Percentiles rank a stretch among this genome's conserved stretches.
Evolutionary conservation across 2,329 filamentous ascomycete genomes (phyloP).

Genomic region (Tolypocladium tundrense): DNA sequence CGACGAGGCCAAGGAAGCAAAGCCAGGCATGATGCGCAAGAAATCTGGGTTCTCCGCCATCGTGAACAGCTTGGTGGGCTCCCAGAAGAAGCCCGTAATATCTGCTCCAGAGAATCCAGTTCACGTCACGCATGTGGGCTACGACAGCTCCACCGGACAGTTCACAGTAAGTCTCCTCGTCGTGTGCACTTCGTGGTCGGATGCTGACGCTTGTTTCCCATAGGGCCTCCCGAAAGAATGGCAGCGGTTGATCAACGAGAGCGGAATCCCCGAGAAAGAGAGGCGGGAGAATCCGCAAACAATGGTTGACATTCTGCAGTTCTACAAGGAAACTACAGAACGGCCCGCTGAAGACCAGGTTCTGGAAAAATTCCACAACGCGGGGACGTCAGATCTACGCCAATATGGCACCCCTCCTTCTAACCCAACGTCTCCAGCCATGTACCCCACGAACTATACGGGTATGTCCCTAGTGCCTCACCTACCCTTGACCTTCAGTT

Average conservation of each 20-base stretch:
- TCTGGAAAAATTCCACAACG: conserved; percentile 94
- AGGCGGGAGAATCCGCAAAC: conserved; percentile 92
- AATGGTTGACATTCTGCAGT: conserved; percentile 89
- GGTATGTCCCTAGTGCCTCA: conserved; percentile 55
- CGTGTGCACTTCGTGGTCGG: not conserved
- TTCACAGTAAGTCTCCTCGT: conserved; percentile 63
- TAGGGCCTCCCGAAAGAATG: conserved; percentile 95
- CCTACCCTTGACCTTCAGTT: not conserved
- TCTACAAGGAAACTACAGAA: conserved; percentile 92
- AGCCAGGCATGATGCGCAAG: conserved; percentile 57
- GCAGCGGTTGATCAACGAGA: conserved; percentile 91
- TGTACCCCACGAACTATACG: conserved; percentile 44
- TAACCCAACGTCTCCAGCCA: conserved; percentile 39
- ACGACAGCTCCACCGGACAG: conserved; percentile 90
- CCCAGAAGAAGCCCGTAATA: conserved; percentile 83
- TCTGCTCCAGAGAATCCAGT: conserved; percentile 97
- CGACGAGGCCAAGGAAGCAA: conserved; percentile 61
- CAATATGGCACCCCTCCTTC: conserved; percentile 30
- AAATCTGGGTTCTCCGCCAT: conserved; percentile 85
- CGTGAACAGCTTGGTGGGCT: conserved; percentile 73
- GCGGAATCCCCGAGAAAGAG: conserved; percentile 91
- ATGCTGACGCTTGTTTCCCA: conserved; percentile 6
- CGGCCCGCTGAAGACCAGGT: conserved; percentile 72
- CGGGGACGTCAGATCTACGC: conserved; percentile 48
- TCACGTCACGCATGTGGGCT: conserved; percentile 95